These are phyloP conservation scores for Rhodotorula sp. DNA, from an alignment of 1,284 basidiomycete genomes.

Conservation along the genomic window DNA sequence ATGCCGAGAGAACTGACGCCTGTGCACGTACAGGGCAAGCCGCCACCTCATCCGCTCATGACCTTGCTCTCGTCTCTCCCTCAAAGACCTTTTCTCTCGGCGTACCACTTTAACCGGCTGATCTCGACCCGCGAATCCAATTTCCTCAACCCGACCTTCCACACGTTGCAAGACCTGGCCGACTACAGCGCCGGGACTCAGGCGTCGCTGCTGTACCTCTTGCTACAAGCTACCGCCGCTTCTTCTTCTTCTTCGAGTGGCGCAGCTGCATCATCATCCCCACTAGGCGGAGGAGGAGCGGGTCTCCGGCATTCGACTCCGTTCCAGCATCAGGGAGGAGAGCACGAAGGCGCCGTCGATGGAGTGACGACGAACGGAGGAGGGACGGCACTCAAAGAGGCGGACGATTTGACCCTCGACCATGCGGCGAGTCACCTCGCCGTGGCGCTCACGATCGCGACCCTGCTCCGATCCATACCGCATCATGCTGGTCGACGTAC, in stretches of 20 bases:
- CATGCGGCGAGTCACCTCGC: conserved; percentile 45
- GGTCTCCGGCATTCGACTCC: conserved; percentile 22
- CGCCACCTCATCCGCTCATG: conserved; percentile 39
- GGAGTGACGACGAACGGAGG: neutral
- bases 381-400: conserved; percentile 3
- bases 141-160: conserved; percentile 40
- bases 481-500: conserved; percentile 39
- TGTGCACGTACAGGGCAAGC: conserved; percentile 16
- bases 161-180: conserved; percentile 38
- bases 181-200: conserved; percentile 41
- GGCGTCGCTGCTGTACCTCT: conserved; percentile 40
- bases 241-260: no score
- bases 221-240: conserved; percentile 32
- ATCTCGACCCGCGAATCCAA: conserved; percentile 41
- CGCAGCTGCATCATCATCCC: no score
- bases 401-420: conserved; percentile 38
- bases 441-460: conserved; percentile 39
- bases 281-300: neutral
- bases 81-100: conserved; percentile 33
- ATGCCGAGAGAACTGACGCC: no score
- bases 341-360: conserved; percentile 18
- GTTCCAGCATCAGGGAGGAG: conserved; percentile 34
- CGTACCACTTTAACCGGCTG: conserved; percentile 41
- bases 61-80: conserved; percentile 32
- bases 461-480: conserved; percentile 38